Percentiles rank a stretch among this genome's conserved stretches.
These are phyloP conservation scores for Aphanomyces invadans DNA, from an alignment of 352 stramenopile species.

Conservation along the genomic window DNA sequence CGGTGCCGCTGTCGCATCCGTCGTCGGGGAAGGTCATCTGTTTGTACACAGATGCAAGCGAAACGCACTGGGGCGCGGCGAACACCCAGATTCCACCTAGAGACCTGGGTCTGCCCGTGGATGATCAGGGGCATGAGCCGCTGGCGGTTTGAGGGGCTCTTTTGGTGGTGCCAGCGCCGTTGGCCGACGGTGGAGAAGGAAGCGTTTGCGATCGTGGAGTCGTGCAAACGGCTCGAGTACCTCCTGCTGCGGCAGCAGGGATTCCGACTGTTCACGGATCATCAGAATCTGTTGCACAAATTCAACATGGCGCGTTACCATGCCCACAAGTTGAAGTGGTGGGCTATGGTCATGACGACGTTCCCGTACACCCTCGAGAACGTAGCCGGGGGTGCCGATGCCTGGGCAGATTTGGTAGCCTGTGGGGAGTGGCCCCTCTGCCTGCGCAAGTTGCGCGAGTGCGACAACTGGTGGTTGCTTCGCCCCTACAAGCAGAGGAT, in stretches of 20 bases:
- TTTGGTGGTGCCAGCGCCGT: not conserved
- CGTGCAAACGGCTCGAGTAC: constrained; percentile 7
- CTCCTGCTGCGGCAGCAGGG: not conserved
- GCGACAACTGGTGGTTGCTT: too few species aligned
- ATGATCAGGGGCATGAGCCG: constrained; percentile 1
- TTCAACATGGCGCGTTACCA: too few species aligned
- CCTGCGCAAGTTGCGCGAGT: too few species aligned
- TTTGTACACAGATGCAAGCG: constrained; percentile 16
- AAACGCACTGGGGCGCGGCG: not conserved
- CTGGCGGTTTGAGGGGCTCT: not conserved
- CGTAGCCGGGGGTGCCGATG: too few species aligned
- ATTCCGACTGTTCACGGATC: too few species aligned
- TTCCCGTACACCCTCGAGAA: too few species aligned
- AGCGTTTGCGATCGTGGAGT: constrained; percentile 22
- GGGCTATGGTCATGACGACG: too few species aligned
- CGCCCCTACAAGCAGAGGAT: too few species aligned
- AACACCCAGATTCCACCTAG: not conserved
- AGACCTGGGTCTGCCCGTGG: not conserved
- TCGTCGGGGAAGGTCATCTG: not conserved
- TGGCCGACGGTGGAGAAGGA: constrained; percentile 23
- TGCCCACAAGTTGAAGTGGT: too few species aligned
- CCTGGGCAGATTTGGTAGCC: too few species aligned
- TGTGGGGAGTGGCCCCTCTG: too few species aligned
- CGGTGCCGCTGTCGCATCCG: constrained; percentile 5
- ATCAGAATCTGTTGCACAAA: too few species aligned